Conservation (phyloP, 768 basidiomycete genomes). For the Hericium coralloides region DNA sequence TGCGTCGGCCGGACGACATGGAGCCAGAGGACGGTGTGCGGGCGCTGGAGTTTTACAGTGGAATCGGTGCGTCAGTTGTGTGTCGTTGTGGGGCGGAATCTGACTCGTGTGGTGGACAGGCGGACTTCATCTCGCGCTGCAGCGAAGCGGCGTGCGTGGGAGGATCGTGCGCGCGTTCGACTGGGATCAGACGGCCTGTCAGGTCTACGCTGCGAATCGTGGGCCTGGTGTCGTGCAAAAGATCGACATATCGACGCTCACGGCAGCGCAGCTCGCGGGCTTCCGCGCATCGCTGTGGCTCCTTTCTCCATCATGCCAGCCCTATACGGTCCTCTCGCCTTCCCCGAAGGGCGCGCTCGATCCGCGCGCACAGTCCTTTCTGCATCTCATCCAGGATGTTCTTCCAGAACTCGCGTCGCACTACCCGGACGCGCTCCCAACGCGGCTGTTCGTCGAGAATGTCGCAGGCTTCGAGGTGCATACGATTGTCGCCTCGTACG, state of each 20-base stretch:
- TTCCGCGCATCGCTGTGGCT: conserved; percentile 62
- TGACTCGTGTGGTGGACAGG: conserved; percentile 30
- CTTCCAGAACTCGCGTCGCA: conserved; percentile 46
- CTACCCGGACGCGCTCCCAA: conserved; percentile 35
- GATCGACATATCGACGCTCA: conserved; percentile 52
- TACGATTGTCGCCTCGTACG: background rate
- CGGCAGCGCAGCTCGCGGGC: conserved; percentile 34
- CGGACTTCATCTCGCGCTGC: conserved; percentile 62
- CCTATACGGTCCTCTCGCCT: conserved; percentile 74
- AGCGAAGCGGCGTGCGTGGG: conserved; percentile 38
- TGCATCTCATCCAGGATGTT: conserved; percentile 56
- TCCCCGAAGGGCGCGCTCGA: conserved; percentile 61
- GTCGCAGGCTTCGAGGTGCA: conserved; percentile 77
- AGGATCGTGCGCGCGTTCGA: conserved; percentile 63
- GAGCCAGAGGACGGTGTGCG: background rate
- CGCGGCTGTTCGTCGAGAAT: conserved; percentile 63
- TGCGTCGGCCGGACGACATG: background rate
- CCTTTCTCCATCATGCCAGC: conserved; percentile 76
- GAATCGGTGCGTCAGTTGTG: conserved; percentile 46
- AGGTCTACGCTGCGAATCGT: conserved; percentile 60
- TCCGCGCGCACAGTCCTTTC: conserved; percentile 68
- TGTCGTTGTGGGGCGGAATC: background rate
- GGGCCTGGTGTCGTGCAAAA: conserved; percentile 38
- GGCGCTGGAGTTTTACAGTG: conserved; percentile 64
- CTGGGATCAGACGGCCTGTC: conserved; percentile 71